These are phyloP conservation scores for Solanum piurae DNA, from an alignment of 257 asterid genomes.

Conservation along the genomic window DNA sequence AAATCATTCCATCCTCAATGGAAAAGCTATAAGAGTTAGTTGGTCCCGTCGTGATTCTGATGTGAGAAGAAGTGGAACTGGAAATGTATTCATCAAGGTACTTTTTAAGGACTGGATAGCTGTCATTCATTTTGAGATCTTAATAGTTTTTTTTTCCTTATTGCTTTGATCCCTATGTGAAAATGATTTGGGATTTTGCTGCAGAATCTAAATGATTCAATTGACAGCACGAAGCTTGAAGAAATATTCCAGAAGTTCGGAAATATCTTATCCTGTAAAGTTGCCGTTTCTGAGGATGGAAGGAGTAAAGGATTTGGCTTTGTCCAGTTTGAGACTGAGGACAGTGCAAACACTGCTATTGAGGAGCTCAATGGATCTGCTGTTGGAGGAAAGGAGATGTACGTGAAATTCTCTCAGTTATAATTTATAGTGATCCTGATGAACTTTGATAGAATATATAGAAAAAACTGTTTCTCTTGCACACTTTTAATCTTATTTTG, in stretches of 20 bases:
- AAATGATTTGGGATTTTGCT: neutral
- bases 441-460: neutral
- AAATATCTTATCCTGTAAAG: slow-evolving; percentile 27
- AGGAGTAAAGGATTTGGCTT: slow-evolving; percentile 58
- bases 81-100: slow-evolving; percentile 64
- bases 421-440: neutral
- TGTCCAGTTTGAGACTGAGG: slow-evolving; percentile 41
- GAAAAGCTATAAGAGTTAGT: slow-evolving; percentile 38
- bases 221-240: slow-evolving; percentile 27
- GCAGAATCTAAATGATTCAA: slow-evolving; percentile 26
- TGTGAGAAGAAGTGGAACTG: slow-evolving; percentile 34
- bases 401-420: slow-evolving; percentile 6
- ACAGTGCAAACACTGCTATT: slow-evolving; percentile 37
- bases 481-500: neutral
- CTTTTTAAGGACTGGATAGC: neutral
- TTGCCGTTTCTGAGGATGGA: slow-evolving; percentile 26
- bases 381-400: slow-evolving; percentile 26
- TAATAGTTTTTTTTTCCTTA: neutral
- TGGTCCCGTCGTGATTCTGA: slow-evolving; percentile 42
- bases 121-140: neutral
- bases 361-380: slow-evolving; percentile 28
- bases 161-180: neutral
- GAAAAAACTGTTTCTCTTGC: neutral
- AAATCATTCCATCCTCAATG: slow-evolving; percentile 34
- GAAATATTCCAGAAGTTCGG: slow-evolving; percentile 29